Base-by-base conservation (phyloP, 345 rosid genomes). In the Hypericum perforatum region DNA sequence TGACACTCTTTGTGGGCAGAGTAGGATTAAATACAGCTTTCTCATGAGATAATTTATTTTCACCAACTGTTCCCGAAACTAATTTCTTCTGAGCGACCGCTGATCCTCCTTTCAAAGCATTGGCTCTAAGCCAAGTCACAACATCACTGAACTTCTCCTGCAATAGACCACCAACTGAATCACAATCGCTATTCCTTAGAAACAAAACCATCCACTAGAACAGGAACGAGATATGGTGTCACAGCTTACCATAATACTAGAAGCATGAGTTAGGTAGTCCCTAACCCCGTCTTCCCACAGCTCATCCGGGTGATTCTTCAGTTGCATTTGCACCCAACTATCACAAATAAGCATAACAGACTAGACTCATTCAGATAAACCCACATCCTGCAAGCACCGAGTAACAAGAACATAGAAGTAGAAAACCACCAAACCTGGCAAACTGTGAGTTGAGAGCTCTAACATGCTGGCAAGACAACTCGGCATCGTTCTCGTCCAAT, bases 301-400 rank as follows among this genome's bases (percentile, higher is more conserved):
- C 84, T 88, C 98, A 76, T 92, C 89, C 29, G 96, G 94, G 54
- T 85, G 95, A 65, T 85, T 77, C 81, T 82, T 92, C 58, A 92
- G 70, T 72, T 92, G 95, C 45, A 67, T 54, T 66, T 92, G 98
- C 73, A 88, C 94, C 95, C 96, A 92, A 64, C 98, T 92, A 76
- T 70, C 63, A 42, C 11, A 62, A 56, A 44, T 6, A 37, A 54
- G 39, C 15, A 52, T 10, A n/a, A n/a, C n/a, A 7, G 14, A 9
- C 37, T 14, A 52, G 5, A n/a, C 41, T 52, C 38, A 52, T 13
- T 6, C 50, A 13, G 8, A 46, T 3, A 16, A 46, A 3, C 16
- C 15, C 8, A n/a, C 16, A 22, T 5, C 49, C 7, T 8, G 9
- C 7, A 13, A 46, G 0, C 14, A 12, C 5, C 0, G 37, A 42